Percentiles rank a stretch among this genome's conserved stretches.
phyloP scores from a whole-genome alignment of 371 early-diverging fungal genomes.

The Apophysomyces sp. region DNA sequence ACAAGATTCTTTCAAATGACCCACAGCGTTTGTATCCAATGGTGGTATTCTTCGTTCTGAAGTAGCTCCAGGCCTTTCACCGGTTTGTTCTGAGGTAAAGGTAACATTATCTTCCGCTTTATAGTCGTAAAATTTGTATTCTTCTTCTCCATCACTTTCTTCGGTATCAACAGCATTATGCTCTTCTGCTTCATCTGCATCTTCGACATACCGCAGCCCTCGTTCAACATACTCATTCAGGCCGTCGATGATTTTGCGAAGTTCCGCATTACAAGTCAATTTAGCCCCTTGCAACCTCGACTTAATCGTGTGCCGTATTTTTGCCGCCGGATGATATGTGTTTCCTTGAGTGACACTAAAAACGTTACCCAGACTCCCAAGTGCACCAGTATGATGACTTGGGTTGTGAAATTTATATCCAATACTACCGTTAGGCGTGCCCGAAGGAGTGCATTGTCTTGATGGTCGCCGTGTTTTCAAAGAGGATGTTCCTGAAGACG shows the following conservation, averaged over 20 bases:
- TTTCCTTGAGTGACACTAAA: conserved; percentile 3
- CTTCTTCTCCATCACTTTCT: conserved; percentile 25
- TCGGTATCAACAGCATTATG: conserved; percentile 18
- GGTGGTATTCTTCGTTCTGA: too few relatives aligned
- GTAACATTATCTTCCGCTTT: too few relatives aligned
- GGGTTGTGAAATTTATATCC: neutral
- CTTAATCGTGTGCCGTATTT: conserved; percentile 37
- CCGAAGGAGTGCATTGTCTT: conserved; percentile 1
- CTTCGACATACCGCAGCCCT: conserved; percentile 61
- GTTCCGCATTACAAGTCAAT: conserved; percentile 42
- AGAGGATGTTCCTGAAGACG: conserved; percentile 1
- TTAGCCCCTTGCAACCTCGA: conserved; percentile 43
- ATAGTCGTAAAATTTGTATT: neutral
- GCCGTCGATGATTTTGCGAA: conserved; percentile 66
- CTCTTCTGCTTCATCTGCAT: conserved; percentile 31
- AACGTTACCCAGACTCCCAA: conserved; percentile 27
- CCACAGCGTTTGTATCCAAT: neutral
- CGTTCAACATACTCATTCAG: conserved; percentile 72
- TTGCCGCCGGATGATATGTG: conserved; percentile 9
- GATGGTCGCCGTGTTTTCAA: neutral
- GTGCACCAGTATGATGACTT: conserved; percentile 20
- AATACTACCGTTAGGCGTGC: conserved; percentile 11
- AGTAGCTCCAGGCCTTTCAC: too few relatives aligned
- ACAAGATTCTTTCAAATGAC: neutral
- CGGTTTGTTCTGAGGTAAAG: too few relatives aligned